These are phyloP conservation scores for Volvox carteri DNA, from an alignment of 163 green algal genomes.

Conservation along the genomic window DNA sequence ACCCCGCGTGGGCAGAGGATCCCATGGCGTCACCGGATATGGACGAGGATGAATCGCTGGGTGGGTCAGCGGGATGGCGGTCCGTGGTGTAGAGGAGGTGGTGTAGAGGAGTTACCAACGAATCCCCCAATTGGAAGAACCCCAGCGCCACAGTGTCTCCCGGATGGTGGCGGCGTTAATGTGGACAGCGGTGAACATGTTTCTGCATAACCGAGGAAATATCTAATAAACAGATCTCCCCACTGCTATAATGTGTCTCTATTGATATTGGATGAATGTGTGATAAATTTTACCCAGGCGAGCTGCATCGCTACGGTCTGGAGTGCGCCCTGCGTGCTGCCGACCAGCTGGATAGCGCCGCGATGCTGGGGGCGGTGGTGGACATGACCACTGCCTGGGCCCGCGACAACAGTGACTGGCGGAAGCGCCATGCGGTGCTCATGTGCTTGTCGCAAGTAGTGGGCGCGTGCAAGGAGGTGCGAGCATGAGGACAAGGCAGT, in stretches of 20 bases:
- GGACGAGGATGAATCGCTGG: conserved; percentile 39
- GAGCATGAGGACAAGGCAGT: background rate
- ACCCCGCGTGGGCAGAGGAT: conserved; percentile 2
- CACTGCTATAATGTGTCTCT: too few relatives aligned
- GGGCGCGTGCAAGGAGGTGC: conserved; percentile 94
- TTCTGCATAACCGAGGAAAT: too few relatives aligned
- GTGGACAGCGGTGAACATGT: too few relatives aligned
- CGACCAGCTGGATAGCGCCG: background rate
- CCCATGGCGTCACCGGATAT: conserved; percentile 36
- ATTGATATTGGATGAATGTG: too few relatives aligned
- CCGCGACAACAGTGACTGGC: conserved; percentile 80
- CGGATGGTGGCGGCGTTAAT: too few relatives aligned
- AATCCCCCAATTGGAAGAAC: too few relatives aligned
- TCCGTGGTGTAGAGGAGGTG: too few relatives aligned
- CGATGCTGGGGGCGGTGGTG: conserved; percentile 17
- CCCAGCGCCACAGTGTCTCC: too few relatives aligned
- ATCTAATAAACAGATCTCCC: too few relatives aligned
- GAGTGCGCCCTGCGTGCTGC: conserved; percentile 28
- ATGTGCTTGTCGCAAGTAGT: conserved; percentile 97
- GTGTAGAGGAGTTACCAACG: too few relatives aligned
- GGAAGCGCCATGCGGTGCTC: conserved; percentile 91
- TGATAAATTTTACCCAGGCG: too few relatives aligned
- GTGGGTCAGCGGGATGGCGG: background rate
- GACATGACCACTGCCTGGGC: conserved; percentile 66
- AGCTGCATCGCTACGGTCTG: conserved; percentile 45